phyloP scores from a whole-genome alignment of 1,284 basidiomycete species.

The Rhizoctonia solani region DNA sequence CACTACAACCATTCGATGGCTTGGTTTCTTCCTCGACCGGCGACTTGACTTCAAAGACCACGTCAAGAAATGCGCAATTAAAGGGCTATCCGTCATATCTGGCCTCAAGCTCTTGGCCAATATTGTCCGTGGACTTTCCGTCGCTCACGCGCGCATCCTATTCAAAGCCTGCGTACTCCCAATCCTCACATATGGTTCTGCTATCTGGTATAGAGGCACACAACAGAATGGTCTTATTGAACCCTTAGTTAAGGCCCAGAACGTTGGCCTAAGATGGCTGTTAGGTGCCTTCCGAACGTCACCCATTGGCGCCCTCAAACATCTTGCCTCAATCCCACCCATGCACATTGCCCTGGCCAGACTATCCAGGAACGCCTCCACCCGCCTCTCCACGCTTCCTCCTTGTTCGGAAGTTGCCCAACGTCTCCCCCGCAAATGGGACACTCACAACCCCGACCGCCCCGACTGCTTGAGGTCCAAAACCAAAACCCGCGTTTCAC shows the following conservation, averaged over 20 bases:
- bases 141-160: background rate
- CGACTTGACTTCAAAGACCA: conserved; percentile 34
- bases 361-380: background rate
- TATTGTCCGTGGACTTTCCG: background rate
- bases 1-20: conserved; percentile 26
- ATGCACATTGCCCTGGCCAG: background rate
- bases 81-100: conserved; percentile 5
- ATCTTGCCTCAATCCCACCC: background rate
- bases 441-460: no score
- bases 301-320: background rate
- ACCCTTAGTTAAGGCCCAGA: background rate
- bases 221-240: background rate
- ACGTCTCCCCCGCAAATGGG: background rate
- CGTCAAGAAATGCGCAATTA: background rate
- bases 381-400: background rate
- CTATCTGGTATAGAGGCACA: background rate
- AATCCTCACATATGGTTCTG: background rate
- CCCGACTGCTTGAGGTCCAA: no score
- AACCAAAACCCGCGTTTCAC: no score
- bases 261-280: background rate
- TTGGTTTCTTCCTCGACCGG: conserved; percentile 30
- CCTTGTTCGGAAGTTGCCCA: background rate
- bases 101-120: background rate
- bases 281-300: background rate
- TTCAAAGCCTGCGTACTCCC: background rate